phyloP scores from a whole-genome alignment of 2,329 filamentous ascomycete genomes.

The Penicillium sp. region DNA sequence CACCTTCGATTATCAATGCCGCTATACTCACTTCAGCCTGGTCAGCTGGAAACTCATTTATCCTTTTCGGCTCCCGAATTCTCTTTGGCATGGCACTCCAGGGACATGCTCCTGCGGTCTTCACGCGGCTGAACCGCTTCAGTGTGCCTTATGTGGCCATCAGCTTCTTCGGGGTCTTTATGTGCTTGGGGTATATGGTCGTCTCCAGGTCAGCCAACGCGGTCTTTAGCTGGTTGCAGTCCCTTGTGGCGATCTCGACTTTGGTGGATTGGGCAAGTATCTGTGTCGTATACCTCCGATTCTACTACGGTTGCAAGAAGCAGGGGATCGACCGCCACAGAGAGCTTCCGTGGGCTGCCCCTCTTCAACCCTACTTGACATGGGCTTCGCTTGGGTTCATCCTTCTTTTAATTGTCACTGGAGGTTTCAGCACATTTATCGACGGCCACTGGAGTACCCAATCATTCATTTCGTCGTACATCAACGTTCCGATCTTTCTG shows the following conservation, averaged over 20 bases:
- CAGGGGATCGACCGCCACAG: conserved; percentile 33
- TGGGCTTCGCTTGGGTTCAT: too few species aligned
- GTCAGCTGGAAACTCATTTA: too few species aligned
- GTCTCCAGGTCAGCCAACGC: conserved; percentile 52
- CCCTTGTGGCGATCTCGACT: conserved; percentile 48
- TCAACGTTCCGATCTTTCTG: conserved; percentile 58
- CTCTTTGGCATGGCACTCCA: too few species aligned
- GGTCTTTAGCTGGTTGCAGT: conserved; percentile 66
- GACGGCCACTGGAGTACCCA: conserved; percentile 48
- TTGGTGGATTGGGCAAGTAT: conserved; percentile 60
- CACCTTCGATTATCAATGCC: too few species aligned
- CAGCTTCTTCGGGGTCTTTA: conserved; percentile 50
- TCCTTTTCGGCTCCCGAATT: too few species aligned
- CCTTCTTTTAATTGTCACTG: too few species aligned
- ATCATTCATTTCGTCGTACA: conserved; percentile 57
- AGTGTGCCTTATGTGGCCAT: conserved; percentile 53
- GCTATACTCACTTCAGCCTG: too few species aligned
- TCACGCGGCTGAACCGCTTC: too few species aligned
- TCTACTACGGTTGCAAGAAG: conserved; percentile 44
- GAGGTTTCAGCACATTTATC: not conserved
- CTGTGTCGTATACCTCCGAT: conserved; percentile 52
- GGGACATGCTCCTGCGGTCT: too few species aligned
- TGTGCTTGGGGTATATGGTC: conserved; percentile 63
- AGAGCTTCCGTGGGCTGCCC: conserved; percentile 48
- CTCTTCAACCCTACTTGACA: not conserved